Evolutionary conservation across 1,284 basidiomycete genomes (phyloP).

Genomic region (Melampsora americana): DNA sequence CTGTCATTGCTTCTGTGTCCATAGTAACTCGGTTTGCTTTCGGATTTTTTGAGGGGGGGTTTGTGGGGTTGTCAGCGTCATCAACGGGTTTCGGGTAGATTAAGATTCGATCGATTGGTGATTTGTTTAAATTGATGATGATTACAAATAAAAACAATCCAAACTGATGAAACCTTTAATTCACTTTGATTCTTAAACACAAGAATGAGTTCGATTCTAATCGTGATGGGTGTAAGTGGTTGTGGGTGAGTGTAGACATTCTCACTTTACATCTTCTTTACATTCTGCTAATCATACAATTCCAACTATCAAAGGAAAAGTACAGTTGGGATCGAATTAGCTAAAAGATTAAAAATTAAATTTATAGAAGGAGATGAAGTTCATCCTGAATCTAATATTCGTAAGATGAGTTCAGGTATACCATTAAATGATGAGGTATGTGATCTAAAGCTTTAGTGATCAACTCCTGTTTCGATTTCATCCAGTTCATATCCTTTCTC

Average conservation of each 20-base stretch:
- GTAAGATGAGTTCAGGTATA: slow-evolving; percentile 50
- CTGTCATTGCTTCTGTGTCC: no score
- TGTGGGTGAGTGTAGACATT: slow-evolving; percentile 5
- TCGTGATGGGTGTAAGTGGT: slow-evolving; percentile 40
- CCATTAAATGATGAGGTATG: slow-evolving; percentile 48
- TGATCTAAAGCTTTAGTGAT: not conserved
- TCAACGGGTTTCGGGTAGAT: no score
- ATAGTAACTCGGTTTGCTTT: no score
- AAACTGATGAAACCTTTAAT: no score
- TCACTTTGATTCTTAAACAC: no score
- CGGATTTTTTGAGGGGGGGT: no score
- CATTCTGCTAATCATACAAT: not conserved
- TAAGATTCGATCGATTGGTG: no score
- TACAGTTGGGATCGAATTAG: slow-evolving; percentile 47
- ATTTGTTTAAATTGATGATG: no score
- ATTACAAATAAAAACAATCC: no score
- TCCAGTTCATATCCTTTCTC: not conserved
- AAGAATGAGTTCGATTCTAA: not conserved
- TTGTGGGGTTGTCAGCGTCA: no score
- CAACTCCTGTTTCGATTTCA: not conserved
- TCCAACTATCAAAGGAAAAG: slow-evolving; percentile 48
- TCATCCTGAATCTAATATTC: slow-evolving; percentile 49
- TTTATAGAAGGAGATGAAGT: slow-evolving; percentile 52
- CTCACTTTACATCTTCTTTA: no score
- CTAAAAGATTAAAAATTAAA: slow-evolving; percentile 45